Base-by-base conservation (phyloP, 306 rosid species). In the Ormosia semicastrata region DNA sequence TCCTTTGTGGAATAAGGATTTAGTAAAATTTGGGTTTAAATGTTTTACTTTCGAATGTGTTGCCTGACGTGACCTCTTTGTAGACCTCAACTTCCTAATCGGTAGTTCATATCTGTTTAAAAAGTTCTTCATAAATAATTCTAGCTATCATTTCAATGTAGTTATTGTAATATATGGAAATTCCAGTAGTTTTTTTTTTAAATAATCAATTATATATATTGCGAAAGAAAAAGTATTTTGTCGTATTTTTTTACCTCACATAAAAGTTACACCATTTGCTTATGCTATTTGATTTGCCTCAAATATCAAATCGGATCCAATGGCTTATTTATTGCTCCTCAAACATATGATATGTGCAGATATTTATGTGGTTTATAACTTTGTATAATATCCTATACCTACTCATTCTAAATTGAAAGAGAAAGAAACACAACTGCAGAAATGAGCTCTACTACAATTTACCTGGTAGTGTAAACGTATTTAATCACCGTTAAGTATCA, bases 1-100 rank as follows among this genome's bases (percentile, higher is more conserved):
- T 90, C 86, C 84, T 14, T 73, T 84, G 56, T 89, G 89, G 44
- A 91, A 80, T 66, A 74, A 73, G 41, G 86, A 82, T 30, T 72
- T 76, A 7, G 64, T 71, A 8, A 47, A 7, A 4, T 56, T 62
- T 64, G 62, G 50, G 64, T 64, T 77, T 12, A 37, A 56, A 39
- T 49, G 66, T 39, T 59, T 56, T 76, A 36, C 53, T 70, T 8
- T 17, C 2, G 44, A 39, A 37, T 66, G 33, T 66, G 14, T 43
- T 37, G 12, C 30, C 41, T 59, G 37, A 59, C 57, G 32, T 32
- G 68, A 62, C 47, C 66, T 79, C 81, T 73, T 79, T 40, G 36
- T 47, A 53, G 12, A 54, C 54, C 24, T 81, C 33, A 17, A 74
- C 62, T 41, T 65, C 75, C 53, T 75, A n/a, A 17, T 41, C 8